phyloP scores from a whole-genome alignment of 2,329 filamentous ascomycete genomes.

The Coleophoma eucalyptorum region DNA sequence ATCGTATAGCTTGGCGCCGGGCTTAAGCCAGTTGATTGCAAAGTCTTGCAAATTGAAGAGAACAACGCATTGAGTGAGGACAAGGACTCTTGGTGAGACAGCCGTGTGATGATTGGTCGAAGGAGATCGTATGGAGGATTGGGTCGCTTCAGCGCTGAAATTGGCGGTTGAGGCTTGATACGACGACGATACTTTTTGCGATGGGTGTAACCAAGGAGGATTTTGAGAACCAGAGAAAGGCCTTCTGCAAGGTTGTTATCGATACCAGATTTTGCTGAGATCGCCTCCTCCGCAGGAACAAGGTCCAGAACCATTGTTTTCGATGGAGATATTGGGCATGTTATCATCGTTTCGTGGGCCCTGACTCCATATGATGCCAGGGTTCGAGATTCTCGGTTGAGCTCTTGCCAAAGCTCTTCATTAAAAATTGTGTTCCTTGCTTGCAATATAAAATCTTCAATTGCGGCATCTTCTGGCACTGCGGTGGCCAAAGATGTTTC shows the following conservation, averaged over 20 bases:
- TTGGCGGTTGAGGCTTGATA: conserved; percentile 57
- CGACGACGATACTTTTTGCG: conserved; percentile 68
- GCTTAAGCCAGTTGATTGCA: conserved; percentile 18
- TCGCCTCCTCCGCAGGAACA: conserved; percentile 51
- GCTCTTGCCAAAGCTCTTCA: conserved; percentile 87
- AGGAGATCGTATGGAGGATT: conserved; percentile 52
- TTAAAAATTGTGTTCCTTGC: conserved; percentile 77
- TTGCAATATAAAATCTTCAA: conserved; percentile 68
- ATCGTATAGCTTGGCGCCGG: conserved; percentile 19
- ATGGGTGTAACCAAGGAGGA: conserved; percentile 78
- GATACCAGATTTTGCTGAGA: conserved; percentile 24
- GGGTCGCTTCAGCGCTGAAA: conserved; percentile 42
- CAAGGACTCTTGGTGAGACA: conserved; percentile 22
- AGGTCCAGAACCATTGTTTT: conserved; percentile 66
- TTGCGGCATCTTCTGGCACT: conserved; percentile 50
- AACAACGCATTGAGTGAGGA: conserved; percentile 16
- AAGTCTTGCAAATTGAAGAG: conserved; percentile 14
- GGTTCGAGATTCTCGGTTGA: conserved; percentile 75
- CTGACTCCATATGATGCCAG: conserved; percentile 69
- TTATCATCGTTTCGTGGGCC: conserved; percentile 54
- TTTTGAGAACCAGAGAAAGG: conserved; percentile 63
- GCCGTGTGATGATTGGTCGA: conserved; percentile 42
- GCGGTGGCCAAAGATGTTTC: conserved; percentile 47
- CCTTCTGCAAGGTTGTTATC: conserved; percentile 57
- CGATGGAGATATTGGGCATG: conserved; percentile 47